phyloP scores from a whole-genome alignment of 371 early-diverging fungal species.

The Mortierella sp. region DNA sequence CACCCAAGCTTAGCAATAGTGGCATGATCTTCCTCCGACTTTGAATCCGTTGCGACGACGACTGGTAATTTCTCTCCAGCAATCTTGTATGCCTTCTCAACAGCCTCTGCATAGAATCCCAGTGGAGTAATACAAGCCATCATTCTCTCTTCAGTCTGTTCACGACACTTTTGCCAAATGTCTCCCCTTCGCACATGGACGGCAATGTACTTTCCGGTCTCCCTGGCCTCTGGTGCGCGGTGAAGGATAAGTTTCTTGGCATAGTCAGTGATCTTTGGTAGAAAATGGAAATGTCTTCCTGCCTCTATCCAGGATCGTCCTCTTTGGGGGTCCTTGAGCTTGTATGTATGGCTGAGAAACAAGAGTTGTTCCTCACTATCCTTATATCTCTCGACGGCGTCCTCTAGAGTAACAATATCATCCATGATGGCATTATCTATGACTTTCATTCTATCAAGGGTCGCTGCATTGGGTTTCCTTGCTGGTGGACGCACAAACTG shows the following conservation, averaged over 20 bases:
- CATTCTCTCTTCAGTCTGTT: constrained; percentile 2
- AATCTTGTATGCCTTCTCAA: constrained; percentile 8
- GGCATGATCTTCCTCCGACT: constrained; percentile 24
- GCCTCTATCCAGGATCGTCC: constrained; percentile 17
- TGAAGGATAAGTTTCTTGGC: constrained; percentile 12
- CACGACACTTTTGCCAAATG: constrained; percentile 48
- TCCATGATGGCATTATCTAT: constrained; percentile 27
- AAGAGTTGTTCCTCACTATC: constrained; percentile 21
- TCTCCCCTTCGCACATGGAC: constrained; percentile 47
- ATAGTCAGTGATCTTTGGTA: constrained; percentile 25
- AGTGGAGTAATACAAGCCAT: constrained; percentile 30
- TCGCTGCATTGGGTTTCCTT: constrained; percentile 11
- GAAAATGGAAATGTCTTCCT: constrained; percentile 27
- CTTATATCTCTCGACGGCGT: constrained; percentile 30
- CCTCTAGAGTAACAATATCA: constrained; percentile 34
- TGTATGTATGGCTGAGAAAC: constrained; percentile 46
- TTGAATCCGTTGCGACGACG: constrained; percentile 36
- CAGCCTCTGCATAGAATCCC: constrained; percentile 22
- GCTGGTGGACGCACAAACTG: constrained; percentile 39
- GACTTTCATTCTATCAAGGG: constrained; percentile 30
- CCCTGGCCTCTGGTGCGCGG: constrained; percentile 23
- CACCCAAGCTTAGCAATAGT: constrained; percentile 41
- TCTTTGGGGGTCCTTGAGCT: constrained; percentile 39
- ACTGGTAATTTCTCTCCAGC: constrained; percentile 30
- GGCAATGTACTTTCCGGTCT: constrained; percentile 32